These are phyloP conservation scores for Pestalotiopsis sp. DNA, from an alignment of 2,329 filamentous ascomycete species.

Conservation along the genomic window DNA sequence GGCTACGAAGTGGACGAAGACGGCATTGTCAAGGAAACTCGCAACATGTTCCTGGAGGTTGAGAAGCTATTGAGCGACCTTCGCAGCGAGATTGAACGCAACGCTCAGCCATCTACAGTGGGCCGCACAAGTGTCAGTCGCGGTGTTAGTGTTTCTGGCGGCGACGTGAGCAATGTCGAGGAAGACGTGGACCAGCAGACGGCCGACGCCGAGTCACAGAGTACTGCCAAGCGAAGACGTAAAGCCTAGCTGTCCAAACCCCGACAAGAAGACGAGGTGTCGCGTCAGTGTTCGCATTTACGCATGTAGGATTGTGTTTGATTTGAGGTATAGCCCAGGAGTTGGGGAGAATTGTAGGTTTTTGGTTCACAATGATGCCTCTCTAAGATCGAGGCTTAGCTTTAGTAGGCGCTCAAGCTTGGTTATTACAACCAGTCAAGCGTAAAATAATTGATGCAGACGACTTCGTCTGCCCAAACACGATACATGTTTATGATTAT, in stretches of 20 bases:
- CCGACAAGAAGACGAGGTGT: neutral
- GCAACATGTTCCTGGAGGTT: constrained; percentile 88
- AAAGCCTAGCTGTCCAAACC: constrained; percentile 24
- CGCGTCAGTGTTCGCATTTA: neutral
- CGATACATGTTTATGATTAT: neutral
- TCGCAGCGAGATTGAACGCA: constrained; percentile 66
- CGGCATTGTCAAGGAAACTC: constrained; percentile 83
- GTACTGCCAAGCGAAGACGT: constrained; percentile 30
- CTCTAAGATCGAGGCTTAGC: neutral
- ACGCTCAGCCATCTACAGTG: constrained; percentile 37
- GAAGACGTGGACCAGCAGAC: constrained; percentile 50
- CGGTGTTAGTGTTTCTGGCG: constrained; percentile 35
- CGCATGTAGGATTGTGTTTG: neutral
- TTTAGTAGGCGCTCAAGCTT: neutral
- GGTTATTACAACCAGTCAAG: neutral
- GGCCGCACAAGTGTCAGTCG: constrained; percentile 26
- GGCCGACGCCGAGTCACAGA: constrained; percentile 38
- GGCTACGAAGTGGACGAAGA: constrained; percentile 77
- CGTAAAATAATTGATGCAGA: neutral
- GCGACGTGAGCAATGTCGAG: constrained; percentile 48
- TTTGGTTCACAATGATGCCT: neutral
- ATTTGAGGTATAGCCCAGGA: neutral
- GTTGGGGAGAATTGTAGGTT: neutral
- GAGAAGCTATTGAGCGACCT: constrained; percentile 77
- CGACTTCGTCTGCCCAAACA: neutral